Evolutionary conservation across 148 eudicot species (phyloP).

Genomic region (Spergularia bocconei): DNA sequence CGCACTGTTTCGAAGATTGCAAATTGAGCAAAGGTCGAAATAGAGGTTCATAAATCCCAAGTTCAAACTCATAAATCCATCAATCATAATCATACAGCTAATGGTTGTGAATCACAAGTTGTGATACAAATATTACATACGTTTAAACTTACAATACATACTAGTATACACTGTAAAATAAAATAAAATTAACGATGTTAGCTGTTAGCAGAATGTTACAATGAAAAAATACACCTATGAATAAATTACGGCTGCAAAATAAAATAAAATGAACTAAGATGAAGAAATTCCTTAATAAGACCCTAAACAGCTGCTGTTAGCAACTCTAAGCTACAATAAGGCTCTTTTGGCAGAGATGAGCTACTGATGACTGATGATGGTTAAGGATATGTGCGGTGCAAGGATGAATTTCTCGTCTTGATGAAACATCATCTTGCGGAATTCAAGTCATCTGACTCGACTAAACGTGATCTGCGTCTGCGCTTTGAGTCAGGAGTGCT

Average conservation of each 20-base stretch:
- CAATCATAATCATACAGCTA: background rate
- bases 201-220: constrained; percentile 12
- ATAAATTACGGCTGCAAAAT: background rate
- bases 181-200: too few species aligned
- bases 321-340: constrained; percentile 24
- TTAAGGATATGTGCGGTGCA: background rate
- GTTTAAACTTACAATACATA: too few species aligned
- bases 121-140: constrained; percentile 25
- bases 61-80: background rate
- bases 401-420: background rate
- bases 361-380: background rate
- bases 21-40: too few species aligned
- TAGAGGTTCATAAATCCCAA: background rate
- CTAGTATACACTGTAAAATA: constrained; percentile 2
- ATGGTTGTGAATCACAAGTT: background rate
- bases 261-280: background rate
- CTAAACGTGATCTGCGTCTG: constrained; percentile 51
- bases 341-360: background rate
- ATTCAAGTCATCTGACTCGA: constrained; percentile 40
- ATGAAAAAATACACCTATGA: background rate
- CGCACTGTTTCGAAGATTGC: too few species aligned
- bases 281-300: constrained; percentile 7
- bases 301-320: constrained; percentile 4
- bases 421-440: constrained; percentile 15
- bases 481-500: constrained; percentile 77